Evolutionary conservation across 495 filamentous ascomycete genomes (phyloP).

Genomic region (Trichoderma virens): DNA sequence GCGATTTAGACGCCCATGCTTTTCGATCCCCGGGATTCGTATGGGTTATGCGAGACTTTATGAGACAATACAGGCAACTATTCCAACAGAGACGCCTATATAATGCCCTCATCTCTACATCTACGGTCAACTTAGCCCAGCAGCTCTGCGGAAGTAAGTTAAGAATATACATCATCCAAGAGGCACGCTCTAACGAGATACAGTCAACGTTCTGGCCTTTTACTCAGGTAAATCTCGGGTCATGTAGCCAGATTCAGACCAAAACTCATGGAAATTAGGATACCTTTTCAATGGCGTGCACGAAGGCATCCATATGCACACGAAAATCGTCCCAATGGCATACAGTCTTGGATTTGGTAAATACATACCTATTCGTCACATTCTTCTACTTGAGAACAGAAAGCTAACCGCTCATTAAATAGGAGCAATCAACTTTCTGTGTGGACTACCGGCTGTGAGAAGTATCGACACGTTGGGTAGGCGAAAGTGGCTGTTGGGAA

Average conservation of each 20-base stretch:
- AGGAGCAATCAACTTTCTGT: conserved; percentile 64
- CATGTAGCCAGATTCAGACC: neutral
- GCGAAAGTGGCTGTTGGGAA: conserved; percentile 61
- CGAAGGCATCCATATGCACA: neutral
- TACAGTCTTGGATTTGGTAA: conserved; percentile 22
- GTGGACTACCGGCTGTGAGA: conserved; percentile 62
- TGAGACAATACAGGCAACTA: conserved; percentile 18
- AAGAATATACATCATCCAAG: neutral
- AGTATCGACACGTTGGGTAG: conserved; percentile 71
- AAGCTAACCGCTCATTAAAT: neutral
- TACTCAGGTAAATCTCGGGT: conserved; percentile 20
- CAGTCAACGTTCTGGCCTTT: conserved; percentile 26
- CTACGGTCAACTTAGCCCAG: conserved; percentile 22
- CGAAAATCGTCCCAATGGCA: conserved; percentile 13
- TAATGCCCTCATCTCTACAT: conserved; percentile 23
- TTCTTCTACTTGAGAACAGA: neutral
- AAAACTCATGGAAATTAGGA: neutral
- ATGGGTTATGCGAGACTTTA: conserved; percentile 12
- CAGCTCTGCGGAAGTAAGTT: conserved; percentile 27
- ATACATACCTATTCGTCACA: neutral
- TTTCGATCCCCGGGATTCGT: conserved; percentile 9
- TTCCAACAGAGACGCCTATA: conserved; percentile 20
- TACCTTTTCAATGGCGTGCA: conserved; percentile 17
- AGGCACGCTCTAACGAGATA: neutral
- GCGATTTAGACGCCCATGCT: conserved; percentile 2